These are phyloP conservation scores for Coprinopsis sp. DNA, from an alignment of 768 basidiomycete genomes.

Conservation along the genomic window DNA sequence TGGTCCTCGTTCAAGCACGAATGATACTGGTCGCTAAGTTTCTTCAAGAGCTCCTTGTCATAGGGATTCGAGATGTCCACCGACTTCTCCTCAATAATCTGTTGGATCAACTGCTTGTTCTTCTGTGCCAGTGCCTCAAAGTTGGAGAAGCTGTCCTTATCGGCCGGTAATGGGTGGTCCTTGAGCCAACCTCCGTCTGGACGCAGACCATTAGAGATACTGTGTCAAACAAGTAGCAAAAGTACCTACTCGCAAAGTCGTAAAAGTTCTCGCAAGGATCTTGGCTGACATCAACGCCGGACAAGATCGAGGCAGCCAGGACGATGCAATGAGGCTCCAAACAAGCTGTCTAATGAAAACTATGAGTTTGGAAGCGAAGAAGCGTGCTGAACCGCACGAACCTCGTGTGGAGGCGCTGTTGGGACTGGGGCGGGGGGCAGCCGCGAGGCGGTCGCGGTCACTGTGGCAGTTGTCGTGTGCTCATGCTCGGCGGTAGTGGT, in stretches of 20 bases:
- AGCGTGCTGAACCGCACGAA: constrained; percentile 15
- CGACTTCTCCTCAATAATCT: constrained; percentile 55
- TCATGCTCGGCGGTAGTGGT: constrained; percentile 39
- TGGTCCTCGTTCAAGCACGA: constrained; percentile 79
- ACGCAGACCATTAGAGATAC: constrained; percentile 5
- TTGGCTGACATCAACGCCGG: constrained; percentile 69
- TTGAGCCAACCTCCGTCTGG: constrained; percentile 89
- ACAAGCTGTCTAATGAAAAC: constrained; percentile 53
- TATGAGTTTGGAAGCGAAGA: constrained; percentile 1
- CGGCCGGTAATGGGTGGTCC: constrained; percentile 79
- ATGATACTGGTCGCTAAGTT: constrained; percentile 66
- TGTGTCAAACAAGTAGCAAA: not conserved
- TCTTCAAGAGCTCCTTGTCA: constrained; percentile 55
- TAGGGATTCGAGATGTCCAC: constrained; percentile 25
- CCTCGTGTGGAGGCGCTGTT: constrained; percentile 52
- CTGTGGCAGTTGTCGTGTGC: constrained; percentile 31
- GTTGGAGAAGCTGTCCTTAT: constrained; percentile 67
- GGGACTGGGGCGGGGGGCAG: constrained; percentile 47
- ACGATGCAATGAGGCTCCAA: constrained; percentile 74
- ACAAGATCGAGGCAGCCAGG: constrained; percentile 77
- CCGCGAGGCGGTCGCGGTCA: constrained; percentile 31
- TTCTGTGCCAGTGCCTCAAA: constrained; percentile 70
- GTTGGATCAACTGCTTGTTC: constrained; percentile 74
- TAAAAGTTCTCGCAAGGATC: constrained; percentile 98
- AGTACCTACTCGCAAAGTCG: constrained; percentile 77